A percentile compares a stretch with the other conserved stretches of the same genome.
These are phyloP conservation scores for Tetradesmus lagerheimii DNA, from an alignment of 139 green algal genomes.

Conservation along the genomic window DNA sequence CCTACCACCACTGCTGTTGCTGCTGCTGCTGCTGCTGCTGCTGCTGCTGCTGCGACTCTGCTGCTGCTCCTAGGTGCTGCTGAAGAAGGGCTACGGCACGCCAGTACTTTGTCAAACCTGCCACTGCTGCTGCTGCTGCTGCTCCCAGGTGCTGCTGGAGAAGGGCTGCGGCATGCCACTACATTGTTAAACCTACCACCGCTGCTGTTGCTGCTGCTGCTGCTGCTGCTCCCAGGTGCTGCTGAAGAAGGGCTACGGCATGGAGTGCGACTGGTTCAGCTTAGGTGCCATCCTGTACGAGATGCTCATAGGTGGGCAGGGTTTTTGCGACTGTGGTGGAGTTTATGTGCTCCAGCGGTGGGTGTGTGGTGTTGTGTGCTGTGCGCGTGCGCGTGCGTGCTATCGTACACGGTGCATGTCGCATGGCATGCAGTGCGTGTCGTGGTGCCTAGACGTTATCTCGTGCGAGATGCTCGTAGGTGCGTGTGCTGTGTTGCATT, in stretches of 20 bases:
- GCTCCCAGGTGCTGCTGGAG: too few species aligned
- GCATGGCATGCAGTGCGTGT: constrained; percentile 98
- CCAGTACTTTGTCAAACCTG: too few species aligned
- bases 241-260: constrained; percentile 97
- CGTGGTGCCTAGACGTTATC: constrained; percentile 96
- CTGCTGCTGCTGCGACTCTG: too few species aligned
- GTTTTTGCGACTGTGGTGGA: too few species aligned
- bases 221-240: constrained; percentile 69
- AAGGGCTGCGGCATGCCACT: too few species aligned
- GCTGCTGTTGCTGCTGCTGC: not conserved
- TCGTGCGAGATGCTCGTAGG: constrained; percentile 95
- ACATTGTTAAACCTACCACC: too few species aligned
- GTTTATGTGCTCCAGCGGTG: too few species aligned
- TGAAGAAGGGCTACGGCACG: constrained; percentile 98
- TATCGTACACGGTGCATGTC: too few species aligned
- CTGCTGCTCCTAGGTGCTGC: constrained; percentile 70
- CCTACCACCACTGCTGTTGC: not conserved
- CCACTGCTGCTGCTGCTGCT: not conserved
- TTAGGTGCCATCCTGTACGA: constrained; percentile 98
- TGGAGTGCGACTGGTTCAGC: constrained; percentile 99
- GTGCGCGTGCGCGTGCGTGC: too few species aligned
- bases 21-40: not conserved
- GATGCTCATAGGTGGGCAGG: constrained; percentile 90
- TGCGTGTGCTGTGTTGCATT: too few species aligned
- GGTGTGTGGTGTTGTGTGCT: too few species aligned